phyloP scores from a whole-genome alignment of 768 basidiomycete species.

The Hericium coralloides region DNA sequence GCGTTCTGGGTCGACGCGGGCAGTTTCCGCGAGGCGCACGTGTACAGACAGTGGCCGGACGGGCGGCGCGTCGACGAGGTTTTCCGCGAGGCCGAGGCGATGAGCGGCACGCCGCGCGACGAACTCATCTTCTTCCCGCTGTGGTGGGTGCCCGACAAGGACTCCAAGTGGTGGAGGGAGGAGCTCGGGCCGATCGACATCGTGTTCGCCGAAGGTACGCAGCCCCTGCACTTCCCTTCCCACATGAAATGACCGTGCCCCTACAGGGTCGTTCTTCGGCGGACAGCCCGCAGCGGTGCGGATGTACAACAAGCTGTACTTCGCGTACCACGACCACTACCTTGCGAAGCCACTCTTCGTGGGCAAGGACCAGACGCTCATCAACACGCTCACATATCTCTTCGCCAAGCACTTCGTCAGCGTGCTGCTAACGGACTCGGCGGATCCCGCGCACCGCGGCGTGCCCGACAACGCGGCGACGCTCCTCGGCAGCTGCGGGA shows the following conservation, averaged over 20 bases:
- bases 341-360: slow-evolving; percentile 36
- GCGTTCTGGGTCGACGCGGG: slow-evolving; percentile 54
- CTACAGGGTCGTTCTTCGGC: slow-evolving; percentile 48
- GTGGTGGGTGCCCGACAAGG: slow-evolving; percentile 22
- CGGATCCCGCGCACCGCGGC: not conserved
- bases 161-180: slow-evolving; percentile 32
- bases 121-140: slow-evolving; percentile 44
- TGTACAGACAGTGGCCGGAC: slow-evolving; percentile 42
- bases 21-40: slow-evolving; percentile 38
- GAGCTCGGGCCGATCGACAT: slow-evolving; percentile 39
- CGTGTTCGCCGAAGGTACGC: slow-evolving; percentile 42
- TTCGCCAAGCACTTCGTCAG: slow-evolving; percentile 37
- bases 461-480: slow-evolving; percentile 18
- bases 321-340: slow-evolving; percentile 43
- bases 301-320: slow-evolving; percentile 40
- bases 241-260: not conserved
- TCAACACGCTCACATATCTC: slow-evolving; percentile 37
- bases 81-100: slow-evolving; percentile 27
- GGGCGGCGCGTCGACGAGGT: slow-evolving; percentile 28
- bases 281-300: slow-evolving; percentile 33
- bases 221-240: not conserved
- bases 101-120: slow-evolving; percentile 23
- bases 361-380: slow-evolving; percentile 48
- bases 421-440: slow-evolving; percentile 26
- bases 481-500: slow-evolving; percentile 31